phyloP scores from a whole-genome alignment of 2,329 filamentous ascomycete genomes.

The Pestalotiopsis fici region DNA sequence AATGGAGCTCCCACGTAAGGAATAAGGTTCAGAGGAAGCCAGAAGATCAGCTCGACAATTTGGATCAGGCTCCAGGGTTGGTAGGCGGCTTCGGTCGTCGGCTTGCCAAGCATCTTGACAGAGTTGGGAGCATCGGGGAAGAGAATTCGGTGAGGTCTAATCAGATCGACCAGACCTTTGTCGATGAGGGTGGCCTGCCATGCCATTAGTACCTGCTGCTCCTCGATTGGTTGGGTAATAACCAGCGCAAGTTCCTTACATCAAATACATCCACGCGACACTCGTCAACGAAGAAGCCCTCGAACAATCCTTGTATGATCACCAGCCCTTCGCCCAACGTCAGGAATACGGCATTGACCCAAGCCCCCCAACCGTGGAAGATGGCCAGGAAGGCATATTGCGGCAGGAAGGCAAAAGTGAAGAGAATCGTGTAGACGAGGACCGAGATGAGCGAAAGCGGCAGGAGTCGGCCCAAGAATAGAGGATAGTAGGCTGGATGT shows the following conservation, averaged over 20 bases:
- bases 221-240: neutral
- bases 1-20: slow-evolving; percentile 80
- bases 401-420: slow-evolving; percentile 84
- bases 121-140: slow-evolving; percentile 70
- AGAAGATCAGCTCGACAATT: slow-evolving; percentile 79
- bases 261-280: slow-evolving; percentile 82
- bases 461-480: slow-evolving; percentile 76
- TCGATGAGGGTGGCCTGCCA: slow-evolving; percentile 70
- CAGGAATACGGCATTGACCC: slow-evolving; percentile 84
- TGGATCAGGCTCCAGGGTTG: slow-evolving; percentile 90
- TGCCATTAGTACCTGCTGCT: slow-evolving; percentile 18
- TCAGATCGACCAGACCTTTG: slow-evolving; percentile 68
- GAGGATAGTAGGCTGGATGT: slow-evolving; percentile 79
- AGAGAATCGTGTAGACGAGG: slow-evolving; percentile 82
- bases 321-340: slow-evolving; percentile 82
- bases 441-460: slow-evolving; percentile 81
- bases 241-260: slow-evolving; percentile 44
- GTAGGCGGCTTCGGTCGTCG: slow-evolving; percentile 75
- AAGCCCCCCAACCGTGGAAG: slow-evolving; percentile 87
- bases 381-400: slow-evolving; percentile 87
- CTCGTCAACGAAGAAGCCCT: slow-evolving; percentile 81
- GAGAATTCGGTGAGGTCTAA: slow-evolving; percentile 66
- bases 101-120: slow-evolving; percentile 80
- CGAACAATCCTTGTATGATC: slow-evolving; percentile 70
- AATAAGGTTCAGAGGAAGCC: slow-evolving; percentile 83